These are phyloP conservation scores for Fusarium incarnatum DNA, from an alignment of 2,329 filamentous ascomycete genomes.

Conservation along the genomic window DNA sequence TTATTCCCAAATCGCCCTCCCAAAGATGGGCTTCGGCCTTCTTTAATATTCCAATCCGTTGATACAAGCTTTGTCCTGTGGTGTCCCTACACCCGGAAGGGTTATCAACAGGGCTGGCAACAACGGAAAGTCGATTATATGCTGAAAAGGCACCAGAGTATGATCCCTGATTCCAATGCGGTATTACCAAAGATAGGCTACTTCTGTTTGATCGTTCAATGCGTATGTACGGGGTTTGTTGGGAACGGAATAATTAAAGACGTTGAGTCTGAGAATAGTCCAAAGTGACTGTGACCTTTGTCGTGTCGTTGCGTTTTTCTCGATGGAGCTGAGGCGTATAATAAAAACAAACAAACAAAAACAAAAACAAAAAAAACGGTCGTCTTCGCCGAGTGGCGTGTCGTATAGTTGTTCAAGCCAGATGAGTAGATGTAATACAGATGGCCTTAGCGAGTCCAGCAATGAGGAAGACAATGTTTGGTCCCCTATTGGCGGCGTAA, in stretches of 20 bases:
- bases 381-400: conserved; percentile 35
- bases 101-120: conserved; percentile 26
- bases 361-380: conserved; percentile 43
- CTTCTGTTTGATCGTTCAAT: conserved; percentile 49
- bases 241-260: conserved; percentile 48
- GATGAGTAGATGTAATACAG: conserved; percentile 19
- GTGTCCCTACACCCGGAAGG: conserved; percentile 19
- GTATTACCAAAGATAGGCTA: conserved; percentile 59
- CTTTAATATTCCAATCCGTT: conserved; percentile 8
- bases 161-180: conserved; percentile 58
- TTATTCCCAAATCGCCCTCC: conserved; percentile 9
- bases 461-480: neutral
- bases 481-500: neutral
- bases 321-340: conserved; percentile 41
- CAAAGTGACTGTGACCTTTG: conserved; percentile 48
- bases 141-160: conserved; percentile 46
- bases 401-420: conserved; percentile 38
- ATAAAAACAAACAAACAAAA: conserved; percentile 42
- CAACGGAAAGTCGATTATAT: conserved; percentile 47
- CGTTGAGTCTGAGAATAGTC: conserved; percentile 48
- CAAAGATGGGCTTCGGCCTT: conserved; percentile 16
- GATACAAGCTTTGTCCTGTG: conserved; percentile 8
- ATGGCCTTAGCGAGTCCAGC: conserved; percentile 9
- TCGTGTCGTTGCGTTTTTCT: conserved; percentile 46
- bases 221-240: conserved; percentile 51